phyloP scores from a whole-genome alignment of 1,139 yeast genomes.

The Barnettozyma hawaiiensis region DNA sequence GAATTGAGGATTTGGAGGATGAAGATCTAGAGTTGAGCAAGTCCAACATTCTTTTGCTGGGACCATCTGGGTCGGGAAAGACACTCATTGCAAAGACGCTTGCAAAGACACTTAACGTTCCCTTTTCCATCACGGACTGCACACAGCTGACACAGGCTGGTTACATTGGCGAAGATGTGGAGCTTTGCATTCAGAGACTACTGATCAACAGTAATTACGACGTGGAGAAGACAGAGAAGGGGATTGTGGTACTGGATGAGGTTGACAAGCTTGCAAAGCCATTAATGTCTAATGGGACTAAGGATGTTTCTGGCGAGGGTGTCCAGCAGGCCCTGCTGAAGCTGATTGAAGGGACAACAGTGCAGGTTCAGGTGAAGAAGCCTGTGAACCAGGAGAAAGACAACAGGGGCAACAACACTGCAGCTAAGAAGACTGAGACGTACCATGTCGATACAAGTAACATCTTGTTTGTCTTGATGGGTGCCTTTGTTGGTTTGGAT shows the following conservation, averaged over 20 bases:
- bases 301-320: slow-evolving; percentile 55
- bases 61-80: slow-evolving; percentile 54
- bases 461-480: slow-evolving; percentile 47
- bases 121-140: slow-evolving; percentile 50
- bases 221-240: slow-evolving; percentile 43
- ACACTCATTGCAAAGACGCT: slow-evolving; percentile 47
- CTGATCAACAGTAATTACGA: slow-evolving; percentile 43
- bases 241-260: slow-evolving; percentile 50
- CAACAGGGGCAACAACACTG: slow-evolving; percentile 28
- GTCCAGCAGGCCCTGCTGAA: slow-evolving; percentile 51
- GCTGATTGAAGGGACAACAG: slow-evolving; percentile 46
- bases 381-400: slow-evolving; percentile 33
- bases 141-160: slow-evolving; percentile 55
- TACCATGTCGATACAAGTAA: slow-evolving; percentile 46
- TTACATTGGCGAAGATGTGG: slow-evolving; percentile 54
- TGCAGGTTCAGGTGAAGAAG: slow-evolving; percentile 39
- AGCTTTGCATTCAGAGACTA: slow-evolving; percentile 44
- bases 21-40: slow-evolving; percentile 40
- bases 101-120: slow-evolving; percentile 44
- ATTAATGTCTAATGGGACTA: slow-evolving; percentile 37
- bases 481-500: slow-evolving; percentile 52
- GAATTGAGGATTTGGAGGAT: slow-evolving; percentile 23
- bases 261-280: slow-evolving; percentile 48
- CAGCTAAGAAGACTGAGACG: slow-evolving; percentile 33
- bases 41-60: slow-evolving; percentile 46